These are phyloP conservation scores for Buddleja alternifolia DNA, from an alignment of 257 asterid genomes.

Conservation along the genomic window DNA sequence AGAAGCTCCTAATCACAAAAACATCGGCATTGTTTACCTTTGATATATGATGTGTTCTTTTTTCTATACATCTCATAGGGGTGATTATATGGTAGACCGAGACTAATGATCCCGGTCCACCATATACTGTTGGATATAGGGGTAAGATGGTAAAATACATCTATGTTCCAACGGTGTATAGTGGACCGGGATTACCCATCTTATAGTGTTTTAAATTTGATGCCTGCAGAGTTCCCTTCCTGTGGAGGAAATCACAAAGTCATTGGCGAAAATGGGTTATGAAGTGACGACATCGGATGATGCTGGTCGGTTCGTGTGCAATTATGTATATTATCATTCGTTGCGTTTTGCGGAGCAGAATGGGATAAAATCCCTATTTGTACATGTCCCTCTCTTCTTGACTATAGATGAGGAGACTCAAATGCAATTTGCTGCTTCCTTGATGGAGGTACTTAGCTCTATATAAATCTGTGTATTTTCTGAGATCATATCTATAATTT, in stretches of 20 bases:
- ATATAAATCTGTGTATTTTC: neutral
- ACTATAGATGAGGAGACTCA: slow-evolving; percentile 92
- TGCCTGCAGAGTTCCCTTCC: slow-evolving; percentile 69
- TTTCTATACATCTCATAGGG: no score
- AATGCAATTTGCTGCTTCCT: slow-evolving; percentile 86
- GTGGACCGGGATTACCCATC: no score
- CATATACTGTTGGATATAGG: no score
- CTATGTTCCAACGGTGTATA: no score
- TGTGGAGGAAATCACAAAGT: slow-evolving; percentile 62
- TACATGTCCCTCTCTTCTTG: slow-evolving; percentile 94
- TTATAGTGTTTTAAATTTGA: neutral
- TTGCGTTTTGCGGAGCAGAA: slow-evolving; percentile 87
- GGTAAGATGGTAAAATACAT: no score
- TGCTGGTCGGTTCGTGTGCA: slow-evolving; percentile 97
- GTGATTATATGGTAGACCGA: no score
- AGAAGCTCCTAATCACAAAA: no score
- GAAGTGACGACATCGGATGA: slow-evolving; percentile 86
- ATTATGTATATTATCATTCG: slow-evolving; percentile 92
- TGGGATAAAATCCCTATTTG: slow-evolving; percentile 78
- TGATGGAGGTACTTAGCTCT: slow-evolving; percentile 62
- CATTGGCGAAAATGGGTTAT: slow-evolving; percentile 78
- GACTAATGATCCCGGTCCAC: no score
- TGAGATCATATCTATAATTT: slow-evolving; percentile 26
- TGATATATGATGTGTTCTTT: no score
- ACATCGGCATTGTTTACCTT: no score